phyloP scores from a whole-genome alignment of 108 stramenopile genomes.

The Schizochytrium sp. region DNA sequence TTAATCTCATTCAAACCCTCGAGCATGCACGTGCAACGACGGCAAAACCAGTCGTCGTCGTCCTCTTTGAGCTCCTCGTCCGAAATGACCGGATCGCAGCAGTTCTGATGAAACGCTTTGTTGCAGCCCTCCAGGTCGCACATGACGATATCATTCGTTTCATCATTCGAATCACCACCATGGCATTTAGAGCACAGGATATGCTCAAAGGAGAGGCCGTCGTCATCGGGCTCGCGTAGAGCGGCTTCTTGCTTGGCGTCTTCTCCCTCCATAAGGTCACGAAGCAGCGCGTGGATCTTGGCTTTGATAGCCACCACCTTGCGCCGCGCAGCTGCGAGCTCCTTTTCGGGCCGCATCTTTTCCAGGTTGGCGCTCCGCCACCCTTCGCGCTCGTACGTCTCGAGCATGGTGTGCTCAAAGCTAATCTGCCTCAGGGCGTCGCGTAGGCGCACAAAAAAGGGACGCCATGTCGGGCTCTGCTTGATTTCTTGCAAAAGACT shows the following conservation, averaged over 20 bases:
- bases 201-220: not conserved
- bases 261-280: not conserved
- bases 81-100: not conserved
- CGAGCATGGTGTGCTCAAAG: not conserved
- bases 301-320: not conserved
- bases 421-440: not conserved
- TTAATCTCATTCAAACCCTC: not conserved
- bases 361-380: conserved; percentile 3
- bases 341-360: conserved; percentile 16
- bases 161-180: not conserved
- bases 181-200: not conserved
- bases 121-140: conserved; percentile 5
- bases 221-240: not conserved
- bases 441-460: not conserved
- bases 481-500: not conserved
- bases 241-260: not conserved
- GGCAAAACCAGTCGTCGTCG: not conserved
- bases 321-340: not conserved
- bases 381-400: conserved; percentile 7
- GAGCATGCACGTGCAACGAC: not conserved
- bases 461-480: not conserved
- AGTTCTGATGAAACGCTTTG: not conserved
- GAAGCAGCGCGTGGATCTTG: not conserved
- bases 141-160: not conserved
- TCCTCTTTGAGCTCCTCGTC: not conserved